Evolutionary conservation across 371 early-diverging fungal genomes (phyloP).

Genomic region (Mucor racemosus): DNA sequence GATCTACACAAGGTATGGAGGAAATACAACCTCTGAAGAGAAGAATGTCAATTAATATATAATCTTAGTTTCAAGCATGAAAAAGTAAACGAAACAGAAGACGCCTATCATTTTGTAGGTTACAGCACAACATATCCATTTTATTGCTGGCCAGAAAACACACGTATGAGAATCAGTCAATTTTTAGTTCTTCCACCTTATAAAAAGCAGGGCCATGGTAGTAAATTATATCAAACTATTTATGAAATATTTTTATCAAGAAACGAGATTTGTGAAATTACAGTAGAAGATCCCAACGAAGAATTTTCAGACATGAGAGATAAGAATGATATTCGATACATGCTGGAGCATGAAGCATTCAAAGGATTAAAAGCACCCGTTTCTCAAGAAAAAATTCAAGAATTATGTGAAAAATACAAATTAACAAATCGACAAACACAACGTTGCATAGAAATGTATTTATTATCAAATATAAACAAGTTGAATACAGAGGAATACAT

Average conservation of each 20-base stretch:
- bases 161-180: constrained; percentile 87
- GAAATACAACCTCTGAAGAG: not conserved
- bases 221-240: constrained; percentile 70
- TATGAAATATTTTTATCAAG: constrained; percentile 61
- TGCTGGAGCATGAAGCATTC: constrained; percentile 65
- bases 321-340: constrained; percentile 73
- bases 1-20: constrained; percentile 61
- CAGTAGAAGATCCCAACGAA: constrained; percentile 94
- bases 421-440: constrained; percentile 77
- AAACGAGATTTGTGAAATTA: constrained; percentile 66
- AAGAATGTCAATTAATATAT: not conserved
- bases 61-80: constrained; percentile 38
- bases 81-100: constrained; percentile 15
- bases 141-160: constrained; percentile 80
- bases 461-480: constrained; percentile 64
- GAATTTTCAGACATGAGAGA: constrained; percentile 87
- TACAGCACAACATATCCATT: constrained; percentile 84
- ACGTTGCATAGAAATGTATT: constrained; percentile 78
- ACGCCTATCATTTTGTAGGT: constrained; percentile 77
- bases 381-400: constrained; percentile 41
- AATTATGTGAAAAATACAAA: constrained; percentile 57
- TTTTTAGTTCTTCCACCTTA: constrained; percentile 89
- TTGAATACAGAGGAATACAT: constrained; percentile 54
- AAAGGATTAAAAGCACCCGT: constrained; percentile 67
- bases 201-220: constrained; percentile 85